phyloP scores from a whole-genome alignment of 768 basidiomycete species.

The Kwoniella newhampshirensis region DNA sequence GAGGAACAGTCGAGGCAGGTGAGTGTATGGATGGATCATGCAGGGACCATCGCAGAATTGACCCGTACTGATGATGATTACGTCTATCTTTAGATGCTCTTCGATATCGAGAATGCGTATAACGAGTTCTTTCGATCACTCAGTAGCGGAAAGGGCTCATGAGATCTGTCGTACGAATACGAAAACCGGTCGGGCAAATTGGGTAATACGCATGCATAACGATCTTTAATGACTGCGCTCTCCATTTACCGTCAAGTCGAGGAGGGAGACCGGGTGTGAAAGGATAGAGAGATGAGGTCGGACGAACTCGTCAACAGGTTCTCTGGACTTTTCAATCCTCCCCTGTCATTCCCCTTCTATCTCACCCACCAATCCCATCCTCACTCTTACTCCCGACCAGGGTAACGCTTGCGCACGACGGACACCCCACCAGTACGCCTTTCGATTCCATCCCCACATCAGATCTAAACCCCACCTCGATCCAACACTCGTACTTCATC shows the following conservation, averaged over 20 bases:
- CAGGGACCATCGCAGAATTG: no score
- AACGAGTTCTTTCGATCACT: conserved; percentile 73
- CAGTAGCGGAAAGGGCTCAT: conserved; percentile 31
- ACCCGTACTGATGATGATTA: not conserved
- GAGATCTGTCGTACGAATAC: no score
- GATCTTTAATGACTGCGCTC: no score
- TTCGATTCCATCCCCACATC: not conserved
- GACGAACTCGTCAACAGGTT: conserved; percentile 6
- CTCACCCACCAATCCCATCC: not conserved
- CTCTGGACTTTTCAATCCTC: conserved; percentile 16
- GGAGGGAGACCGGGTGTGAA: no score
- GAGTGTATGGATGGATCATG: no score
- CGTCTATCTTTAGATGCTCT: conserved; percentile 65
- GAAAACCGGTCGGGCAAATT: no score
- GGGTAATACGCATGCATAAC: no score
- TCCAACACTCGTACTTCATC: not conserved
- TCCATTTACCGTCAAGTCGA: no score
- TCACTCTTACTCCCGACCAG: no score
- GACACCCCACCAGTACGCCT: no score
- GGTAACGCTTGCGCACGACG: no score
- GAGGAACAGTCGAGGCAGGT: conserved; percentile 95
- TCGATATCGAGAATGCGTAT: conserved; percentile 95
- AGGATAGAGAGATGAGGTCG: not conserved
- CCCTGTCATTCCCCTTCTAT: conserved; percentile 2
- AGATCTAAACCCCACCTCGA: not conserved